phyloP scores from a whole-genome alignment of 805 yeast genomes.

The Clavispora asparagi region DNA sequence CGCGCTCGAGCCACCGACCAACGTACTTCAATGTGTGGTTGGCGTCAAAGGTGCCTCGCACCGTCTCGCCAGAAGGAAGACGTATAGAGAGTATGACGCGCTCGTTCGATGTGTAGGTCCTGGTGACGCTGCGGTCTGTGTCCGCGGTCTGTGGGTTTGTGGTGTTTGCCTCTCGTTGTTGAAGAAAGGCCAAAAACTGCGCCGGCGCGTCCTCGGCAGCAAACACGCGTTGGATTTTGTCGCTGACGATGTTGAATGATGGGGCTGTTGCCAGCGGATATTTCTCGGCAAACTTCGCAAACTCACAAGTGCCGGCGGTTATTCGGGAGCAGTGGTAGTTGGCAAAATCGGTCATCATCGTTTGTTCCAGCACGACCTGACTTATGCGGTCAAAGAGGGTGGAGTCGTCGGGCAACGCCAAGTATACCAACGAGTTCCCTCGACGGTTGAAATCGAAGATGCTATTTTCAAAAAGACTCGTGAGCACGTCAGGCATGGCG shows the following conservation, averaged over 20 bases:
- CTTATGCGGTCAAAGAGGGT: neutral
- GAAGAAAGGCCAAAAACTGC: neutral
- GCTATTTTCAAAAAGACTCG: neutral
- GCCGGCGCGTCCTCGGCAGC: neutral
- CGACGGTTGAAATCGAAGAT: neutral
- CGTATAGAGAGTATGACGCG: slow-evolving; percentile 6
- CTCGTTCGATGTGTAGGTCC: too few species aligned
- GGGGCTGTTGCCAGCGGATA: slow-evolving; percentile 51
- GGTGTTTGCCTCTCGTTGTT: neutral
- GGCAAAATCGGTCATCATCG: neutral
- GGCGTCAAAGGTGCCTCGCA: slow-evolving; percentile 5
- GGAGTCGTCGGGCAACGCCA: neutral
- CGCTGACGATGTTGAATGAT: slow-evolving; percentile 47
- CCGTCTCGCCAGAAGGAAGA: slow-evolving; percentile 10
- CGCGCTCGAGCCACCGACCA: slow-evolving; percentile 14
- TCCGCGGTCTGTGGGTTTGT: too few species aligned
- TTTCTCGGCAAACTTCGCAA: slow-evolving; percentile 43
- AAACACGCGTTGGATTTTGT: neutral
- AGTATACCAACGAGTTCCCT: neutral
- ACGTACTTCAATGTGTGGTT: slow-evolving; percentile 10
- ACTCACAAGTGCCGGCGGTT: slow-evolving; percentile 15
- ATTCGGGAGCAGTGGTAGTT: slow-evolving; percentile 16
- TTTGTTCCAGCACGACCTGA: neutral
- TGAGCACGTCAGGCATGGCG: neutral
- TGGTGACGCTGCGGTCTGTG: neutral